These are phyloP conservation scores for Ophiostoma angusticollis DNA, from an alignment of 2,329 filamentous ascomycete genomes.

Conservation along the genomic window DNA sequence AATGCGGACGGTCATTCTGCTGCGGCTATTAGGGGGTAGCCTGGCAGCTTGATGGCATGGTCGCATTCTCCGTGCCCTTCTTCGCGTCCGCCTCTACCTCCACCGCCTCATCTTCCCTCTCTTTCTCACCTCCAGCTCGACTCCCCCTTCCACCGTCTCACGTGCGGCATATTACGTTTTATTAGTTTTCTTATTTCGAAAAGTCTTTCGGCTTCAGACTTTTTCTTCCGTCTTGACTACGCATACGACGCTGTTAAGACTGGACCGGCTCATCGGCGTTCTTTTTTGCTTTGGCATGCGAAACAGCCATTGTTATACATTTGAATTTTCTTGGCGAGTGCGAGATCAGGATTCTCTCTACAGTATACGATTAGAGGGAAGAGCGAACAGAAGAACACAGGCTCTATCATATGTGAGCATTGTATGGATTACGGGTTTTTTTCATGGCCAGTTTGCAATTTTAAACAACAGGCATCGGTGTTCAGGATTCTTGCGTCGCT, in stretches of 20 bases:
- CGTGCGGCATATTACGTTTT: too few species aligned
- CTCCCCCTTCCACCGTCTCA: too few species aligned
- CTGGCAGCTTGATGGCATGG: neutral
- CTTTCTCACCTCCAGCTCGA: too few species aligned
- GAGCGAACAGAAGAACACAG: neutral
- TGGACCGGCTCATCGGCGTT: too few species aligned
- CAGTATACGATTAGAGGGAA: slow-evolving; percentile 2
- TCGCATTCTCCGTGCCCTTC: neutral
- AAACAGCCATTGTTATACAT: neutral
- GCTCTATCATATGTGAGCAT: neutral
- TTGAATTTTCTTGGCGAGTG: slow-evolving; percentile 2
- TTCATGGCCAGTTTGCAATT: too few species aligned
- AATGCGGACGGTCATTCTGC: slow-evolving; percentile 34
- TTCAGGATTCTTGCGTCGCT: neutral
- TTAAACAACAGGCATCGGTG: neutral
- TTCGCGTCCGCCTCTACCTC: neutral
- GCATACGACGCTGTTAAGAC: too few species aligned
- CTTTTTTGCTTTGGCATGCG: neutral
- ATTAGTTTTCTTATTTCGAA: too few species aligned
- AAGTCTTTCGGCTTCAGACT: too few species aligned
- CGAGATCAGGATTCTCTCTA: neutral
- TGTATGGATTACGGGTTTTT: neutral
- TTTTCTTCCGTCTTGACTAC: too few species aligned
- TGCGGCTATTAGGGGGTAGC: slow-evolving; percentile 34
- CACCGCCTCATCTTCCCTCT: neutral